phyloP scores from a whole-genome alignment of 1,284 basidiomycete genomes.

The Ceratorhiza oryzae-sativae region DNA sequence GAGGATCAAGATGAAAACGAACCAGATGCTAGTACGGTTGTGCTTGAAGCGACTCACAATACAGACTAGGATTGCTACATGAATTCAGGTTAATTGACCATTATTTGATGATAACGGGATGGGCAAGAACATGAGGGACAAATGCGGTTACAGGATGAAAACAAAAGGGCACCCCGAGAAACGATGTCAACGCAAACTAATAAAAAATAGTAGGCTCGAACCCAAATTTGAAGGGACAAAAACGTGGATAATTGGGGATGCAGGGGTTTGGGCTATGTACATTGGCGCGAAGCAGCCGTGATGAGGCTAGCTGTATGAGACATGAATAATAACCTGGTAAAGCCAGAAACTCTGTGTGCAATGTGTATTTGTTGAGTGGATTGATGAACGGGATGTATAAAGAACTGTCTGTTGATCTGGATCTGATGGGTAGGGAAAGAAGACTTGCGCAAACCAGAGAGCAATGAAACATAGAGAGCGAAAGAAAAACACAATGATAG shows the following conservation, averaged over 20 bases:
- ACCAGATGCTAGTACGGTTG: not conserved
- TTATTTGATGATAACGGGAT: slow-evolving; percentile 4
- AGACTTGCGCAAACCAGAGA: slow-evolving; percentile 13
- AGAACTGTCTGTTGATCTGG: slow-evolving; percentile 27
- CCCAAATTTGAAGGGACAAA: slow-evolving; percentile 6
- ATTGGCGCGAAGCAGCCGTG: slow-evolving; percentile 9
- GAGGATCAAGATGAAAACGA: slow-evolving; percentile 9
- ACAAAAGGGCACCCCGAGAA: not conserved
- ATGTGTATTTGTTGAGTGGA: slow-evolving; percentile 19
- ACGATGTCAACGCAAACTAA: not conserved
- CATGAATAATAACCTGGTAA: slow-evolving; percentile 11
- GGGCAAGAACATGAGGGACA: not conserved
- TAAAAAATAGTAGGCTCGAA: not conserved
- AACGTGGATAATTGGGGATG: slow-evolving; percentile 13
- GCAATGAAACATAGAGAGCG: slow-evolving; percentile 23
- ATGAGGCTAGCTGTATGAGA: slow-evolving; percentile 15
- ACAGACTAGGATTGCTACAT: not conserved
- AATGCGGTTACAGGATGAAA: slow-evolving; percentile 27
- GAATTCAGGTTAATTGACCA: slow-evolving; percentile 12
- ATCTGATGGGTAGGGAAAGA: not conserved
- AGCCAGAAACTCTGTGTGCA: not conserved
- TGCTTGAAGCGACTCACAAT: not conserved
- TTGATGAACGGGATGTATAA: slow-evolving; percentile 2
- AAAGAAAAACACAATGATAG: slow-evolving; percentile 29
- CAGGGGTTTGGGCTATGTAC: slow-evolving; percentile 20